These are phyloP conservation scores for Rhodotorula sp. DNA, from an alignment of 1,284 basidiomycete species.

Conservation along the genomic window DNA sequence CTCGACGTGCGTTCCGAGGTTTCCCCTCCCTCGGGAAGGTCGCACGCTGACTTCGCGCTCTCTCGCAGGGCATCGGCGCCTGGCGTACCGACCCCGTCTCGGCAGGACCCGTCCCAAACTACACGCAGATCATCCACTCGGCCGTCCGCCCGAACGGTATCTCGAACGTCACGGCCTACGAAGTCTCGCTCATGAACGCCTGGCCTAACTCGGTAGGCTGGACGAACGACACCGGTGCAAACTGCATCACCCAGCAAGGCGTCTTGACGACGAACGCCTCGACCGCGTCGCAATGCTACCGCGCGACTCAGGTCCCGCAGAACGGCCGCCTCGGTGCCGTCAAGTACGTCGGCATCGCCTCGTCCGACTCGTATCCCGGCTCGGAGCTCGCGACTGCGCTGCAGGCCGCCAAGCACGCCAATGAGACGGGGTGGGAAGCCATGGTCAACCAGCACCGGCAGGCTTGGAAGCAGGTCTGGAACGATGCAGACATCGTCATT, in stretches of 20 bases:
- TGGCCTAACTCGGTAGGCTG: conserved; percentile 14
- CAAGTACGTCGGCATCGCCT: conserved; percentile 46
- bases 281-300: conserved; percentile 33
- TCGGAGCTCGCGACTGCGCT: conserved; percentile 33
- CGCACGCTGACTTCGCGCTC: neutral
- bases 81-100: conserved; percentile 37
- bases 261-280: conserved; percentile 16
- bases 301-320: conserved; percentile 12
- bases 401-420: conserved; percentile 26
- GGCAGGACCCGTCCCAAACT: conserved; percentile 26
- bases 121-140: conserved; percentile 33
- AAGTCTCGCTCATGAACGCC: conserved; percentile 24
- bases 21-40: neutral
- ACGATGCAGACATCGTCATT: conserved; percentile 42
- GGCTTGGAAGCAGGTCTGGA: conserved; percentile 40
- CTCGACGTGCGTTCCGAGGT: conserved; percentile 33
- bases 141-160: conserved; percentile 42
- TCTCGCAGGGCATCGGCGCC: conserved; percentile 38
- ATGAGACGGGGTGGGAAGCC: conserved; percentile 33
- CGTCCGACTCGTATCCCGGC: conserved; percentile 41
- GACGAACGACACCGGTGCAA: conserved; percentile 8
- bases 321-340: conserved; percentile 32
- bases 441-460: conserved; percentile 19
- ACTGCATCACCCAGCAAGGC: conserved; percentile 9
- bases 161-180: conserved; percentile 38